Evolutionary conservation across 768 basidiomycete species (phyloP), one percentile per base, ranked within the genome.

Genomic region (Boletus rex-veris): DNA sequence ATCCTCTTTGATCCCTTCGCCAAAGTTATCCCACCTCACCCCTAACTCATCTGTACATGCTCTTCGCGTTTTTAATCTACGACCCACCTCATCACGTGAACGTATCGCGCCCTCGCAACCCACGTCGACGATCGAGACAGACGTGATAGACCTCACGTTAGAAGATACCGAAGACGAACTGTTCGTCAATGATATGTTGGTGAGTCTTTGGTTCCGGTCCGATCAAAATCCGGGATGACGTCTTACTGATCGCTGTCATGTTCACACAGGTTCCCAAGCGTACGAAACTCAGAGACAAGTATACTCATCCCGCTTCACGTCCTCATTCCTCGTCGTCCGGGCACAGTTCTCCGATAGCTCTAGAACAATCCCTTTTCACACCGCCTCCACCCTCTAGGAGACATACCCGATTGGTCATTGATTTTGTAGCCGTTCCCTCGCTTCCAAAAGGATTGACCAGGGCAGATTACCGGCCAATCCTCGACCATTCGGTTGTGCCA

Each of bases 361-460:
- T 5, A 3, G 50, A 62, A 19, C 54, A 45, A 8, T 68, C 64
- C 10, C 66, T 71, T 39, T 70, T 70, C 45, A 70, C 69, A 0
- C 70, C 70, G 24, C 66, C 68, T 12, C 60, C 62, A 4, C 52
- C 38, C 7, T 31, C 50, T 7, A 60, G 42, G 44, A 55, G 33
- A 46, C 68, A 55, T 1, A 18, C 48, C 3, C 57, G 58, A 14
- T 1, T 41, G 7, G 5, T 55, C 33, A 30, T 71, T 3, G 55
- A 61, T 42, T 43, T 63, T 47, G 6, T 71, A 7, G 52, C 54
- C 5, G 64, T 54, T 12, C 69, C 69, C 28, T 14, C 58, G 1
- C 46, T 70, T 28, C 61, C 64, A 6, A 56, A 59, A 26, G 68
- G 59, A 15, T 33, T 58, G 10, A 57, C 55, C 42, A 70, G 51